phyloP scores from a whole-genome alignment of 805 yeast genomes.

The Metschnikowia hibisci region DNA sequence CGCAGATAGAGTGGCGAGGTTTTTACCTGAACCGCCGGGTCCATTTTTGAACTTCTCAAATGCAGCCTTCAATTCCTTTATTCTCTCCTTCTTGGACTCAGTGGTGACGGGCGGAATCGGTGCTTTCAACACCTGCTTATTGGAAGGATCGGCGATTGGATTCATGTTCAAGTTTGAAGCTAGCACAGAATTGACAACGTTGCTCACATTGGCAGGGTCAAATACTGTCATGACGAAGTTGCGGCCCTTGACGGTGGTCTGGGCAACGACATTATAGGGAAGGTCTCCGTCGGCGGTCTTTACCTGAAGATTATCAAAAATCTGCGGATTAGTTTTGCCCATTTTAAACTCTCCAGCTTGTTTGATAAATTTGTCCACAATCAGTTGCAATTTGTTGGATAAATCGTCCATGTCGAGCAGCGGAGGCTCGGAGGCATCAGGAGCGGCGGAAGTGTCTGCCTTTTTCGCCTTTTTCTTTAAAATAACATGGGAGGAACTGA shows the following conservation, averaged over 20 bases:
- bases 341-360: conserved; percentile 59
- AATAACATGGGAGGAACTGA: conserved; percentile 5
- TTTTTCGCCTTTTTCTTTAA: conserved; percentile 16
- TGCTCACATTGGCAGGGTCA: conserved; percentile 72
- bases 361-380: conserved; percentile 51
- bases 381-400: conserved; percentile 41
- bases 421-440: conserved; percentile 7
- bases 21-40: conserved; percentile 26
- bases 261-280: conserved; percentile 63
- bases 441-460: conserved; percentile 5
- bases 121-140: conserved; percentile 68
- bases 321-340: conserved; percentile 64
- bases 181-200: conserved; percentile 66
- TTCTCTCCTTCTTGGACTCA: conserved; percentile 55
- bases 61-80: conserved; percentile 59
- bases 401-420: conserved; percentile 32
- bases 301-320: conserved; percentile 59
- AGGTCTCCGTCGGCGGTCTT: conserved; percentile 43
- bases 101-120: conserved; percentile 72
- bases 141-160: conserved; percentile 72
- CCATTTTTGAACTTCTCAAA: conserved; percentile 60
- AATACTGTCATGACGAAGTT: conserved; percentile 75
- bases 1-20: conserved; percentile 43
- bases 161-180: conserved; percentile 69
- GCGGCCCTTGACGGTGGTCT: conserved; percentile 66